These are phyloP conservation scores for Mucuna pruriens DNA, from an alignment of 306 rosid genomes.

Conservation along the genomic window DNA sequence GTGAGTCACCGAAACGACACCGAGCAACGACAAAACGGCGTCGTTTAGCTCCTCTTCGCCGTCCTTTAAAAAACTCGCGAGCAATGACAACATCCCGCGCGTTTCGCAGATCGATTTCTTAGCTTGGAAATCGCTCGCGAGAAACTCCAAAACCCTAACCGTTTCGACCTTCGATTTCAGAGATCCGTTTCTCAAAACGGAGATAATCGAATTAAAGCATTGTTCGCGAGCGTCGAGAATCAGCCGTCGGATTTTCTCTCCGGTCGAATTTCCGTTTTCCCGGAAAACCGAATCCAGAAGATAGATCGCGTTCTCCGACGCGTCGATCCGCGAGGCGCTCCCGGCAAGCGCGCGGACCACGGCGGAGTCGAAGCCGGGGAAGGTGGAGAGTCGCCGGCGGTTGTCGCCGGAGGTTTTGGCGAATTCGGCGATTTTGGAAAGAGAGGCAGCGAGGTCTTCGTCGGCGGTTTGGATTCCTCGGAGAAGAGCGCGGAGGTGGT, in stretches of 20 bases:
- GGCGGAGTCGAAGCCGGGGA: constrained; percentile 45
- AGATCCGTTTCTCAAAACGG: constrained; percentile 42
- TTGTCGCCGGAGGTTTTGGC: constrained; percentile 37
- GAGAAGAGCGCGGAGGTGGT: constrained; percentile 38
- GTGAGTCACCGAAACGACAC: constrained; percentile 44
- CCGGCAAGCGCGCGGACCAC: constrained; percentile 41
- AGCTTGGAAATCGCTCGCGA: constrained; percentile 47
- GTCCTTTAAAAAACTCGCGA: constrained; percentile 32
- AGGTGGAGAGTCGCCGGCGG: constrained; percentile 33
- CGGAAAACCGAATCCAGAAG: constrained; percentile 43
- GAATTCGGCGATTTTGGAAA: constrained; percentile 46
- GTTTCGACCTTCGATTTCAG: constrained; percentile 46
- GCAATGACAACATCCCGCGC: constrained; percentile 33
- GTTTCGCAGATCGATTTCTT: constrained; percentile 50
- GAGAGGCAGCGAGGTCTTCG: constrained; percentile 5
- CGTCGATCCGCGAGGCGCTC: constrained; percentile 12
- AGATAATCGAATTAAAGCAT: constrained; percentile 40
- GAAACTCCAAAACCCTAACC: constrained; percentile 43
- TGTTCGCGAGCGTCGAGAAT: constrained; percentile 38
- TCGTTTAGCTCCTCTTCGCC: constrained; percentile 9
- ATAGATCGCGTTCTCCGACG: constrained; percentile 35
- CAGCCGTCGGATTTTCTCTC: constrained; percentile 28
- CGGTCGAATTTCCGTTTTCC: background rate
- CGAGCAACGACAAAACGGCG: constrained; percentile 48
- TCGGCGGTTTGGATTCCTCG: background rate